Percentiles rank a stretch among this genome's conserved stretches.
phyloP scores from a whole-genome alignment of 331 rosid species.

The Pyrus hybrid region DNA sequence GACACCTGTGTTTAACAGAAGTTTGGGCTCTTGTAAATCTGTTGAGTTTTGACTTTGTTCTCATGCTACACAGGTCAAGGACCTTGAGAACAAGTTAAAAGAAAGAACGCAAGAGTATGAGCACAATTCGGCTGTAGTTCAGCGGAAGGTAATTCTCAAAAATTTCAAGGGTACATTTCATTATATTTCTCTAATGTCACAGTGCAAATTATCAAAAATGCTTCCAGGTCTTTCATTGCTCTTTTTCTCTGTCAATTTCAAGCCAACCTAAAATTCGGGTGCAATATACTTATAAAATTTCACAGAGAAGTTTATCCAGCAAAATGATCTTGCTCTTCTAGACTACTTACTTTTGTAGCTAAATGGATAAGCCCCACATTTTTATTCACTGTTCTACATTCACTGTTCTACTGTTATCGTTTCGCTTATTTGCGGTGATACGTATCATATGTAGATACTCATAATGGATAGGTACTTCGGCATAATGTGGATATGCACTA shows the following conservation, averaged over 20 bases:
- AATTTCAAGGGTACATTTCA: background rate
- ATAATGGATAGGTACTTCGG: background rate
- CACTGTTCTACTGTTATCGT: background rate
- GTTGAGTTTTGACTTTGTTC: background rate
- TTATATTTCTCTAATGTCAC: background rate
- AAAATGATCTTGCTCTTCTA: background rate
- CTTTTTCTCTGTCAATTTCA: background rate
- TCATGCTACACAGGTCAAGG: conserved; percentile 40
- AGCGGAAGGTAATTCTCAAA: conserved; percentile 37
- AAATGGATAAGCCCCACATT: background rate
- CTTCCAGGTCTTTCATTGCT: background rate
- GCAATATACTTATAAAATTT: background rate
- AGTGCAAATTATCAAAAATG: background rate
- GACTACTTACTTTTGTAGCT: background rate
- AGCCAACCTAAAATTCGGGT: background rate
- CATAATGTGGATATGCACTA: background rate
- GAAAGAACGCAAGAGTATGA: conserved; percentile 49
- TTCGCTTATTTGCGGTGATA: too few relatives aligned
- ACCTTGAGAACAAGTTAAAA: conserved; percentile 45
- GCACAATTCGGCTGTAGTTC: conserved; percentile 31
- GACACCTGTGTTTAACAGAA: background rate
- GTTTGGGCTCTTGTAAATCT: background rate
- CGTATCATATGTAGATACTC: background rate
- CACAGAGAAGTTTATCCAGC: background rate
- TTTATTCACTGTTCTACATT: background rate